Base-by-base conservation (phyloP, 2,329 filamentous ascomycete species). In the Torrubiellomyces zombiae region DNA sequence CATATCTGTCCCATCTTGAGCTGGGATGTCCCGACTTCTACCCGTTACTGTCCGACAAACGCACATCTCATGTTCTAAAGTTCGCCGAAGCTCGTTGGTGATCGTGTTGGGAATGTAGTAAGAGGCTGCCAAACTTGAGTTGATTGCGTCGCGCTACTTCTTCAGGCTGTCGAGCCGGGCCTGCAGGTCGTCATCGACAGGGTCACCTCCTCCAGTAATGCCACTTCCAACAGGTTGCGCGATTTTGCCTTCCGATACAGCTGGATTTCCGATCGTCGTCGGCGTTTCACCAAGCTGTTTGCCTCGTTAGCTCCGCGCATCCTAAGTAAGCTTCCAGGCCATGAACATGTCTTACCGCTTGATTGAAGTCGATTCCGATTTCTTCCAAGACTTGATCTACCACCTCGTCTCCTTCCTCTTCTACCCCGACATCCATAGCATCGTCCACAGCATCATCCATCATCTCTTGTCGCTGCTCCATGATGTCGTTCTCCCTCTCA, bases 381-480 rank as follows among this genome's bases (percentile, higher is more conserved):
- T 95, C 89, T 45, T 95, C 89, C 42, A 98, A 53, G 5, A 98
- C 81, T 53, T 94, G 83, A 42, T 93, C 91, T 17, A 98, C 83
- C 9, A 95, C 80, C 48, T 98, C 89, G 39, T 98, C 89, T 17
- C 85, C 81, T 50, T 95, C 89, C 40, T 93, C 89, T 44, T 98
- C 89, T 32, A 92, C 73, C 10, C 69, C 71, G 18, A 92, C 61
- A 14, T 91, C 89, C 41, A 89, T 94, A 24, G 86, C 85, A 48
- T 98, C 89, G 47, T 98, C 89, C 31, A 98, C 89, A 12, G 83
- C 86, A 51, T 95, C 89, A 46, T 95, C 86, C 89, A 98, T 95
- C 80, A 98, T 94, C 53, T 95, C 89, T 50, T 95, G 85, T 35
- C 89, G 70, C 55, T 95, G 83, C 40, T 98, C 89, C 89, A 98